These are phyloP conservation scores for Lactuca saligna DNA, from an alignment of 129 eudicot species.

Conservation along the genomic window DNA sequence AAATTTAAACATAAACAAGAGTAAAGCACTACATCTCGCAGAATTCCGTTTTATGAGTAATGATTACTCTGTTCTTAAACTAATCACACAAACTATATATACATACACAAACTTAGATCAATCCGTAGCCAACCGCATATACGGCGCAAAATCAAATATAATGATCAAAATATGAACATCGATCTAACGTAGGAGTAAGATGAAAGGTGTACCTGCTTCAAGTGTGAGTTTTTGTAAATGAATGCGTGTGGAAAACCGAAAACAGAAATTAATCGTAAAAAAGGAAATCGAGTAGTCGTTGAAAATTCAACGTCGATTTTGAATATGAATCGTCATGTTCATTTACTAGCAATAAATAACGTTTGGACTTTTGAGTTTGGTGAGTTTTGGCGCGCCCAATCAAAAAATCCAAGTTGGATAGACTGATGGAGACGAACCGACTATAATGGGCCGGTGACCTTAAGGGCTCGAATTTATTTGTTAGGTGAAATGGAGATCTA, in stretches of 20 bases:
- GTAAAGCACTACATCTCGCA: not conserved
- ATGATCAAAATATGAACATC: not conserved
- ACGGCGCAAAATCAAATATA: not conserved
- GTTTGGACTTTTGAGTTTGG: not conserved
- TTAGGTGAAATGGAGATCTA: no score
- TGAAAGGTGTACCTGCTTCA: not conserved
- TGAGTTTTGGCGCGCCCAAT: not conserved
- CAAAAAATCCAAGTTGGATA: no score
- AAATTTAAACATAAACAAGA: not conserved
- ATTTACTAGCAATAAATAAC: not conserved
- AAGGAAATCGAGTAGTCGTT: not conserved
- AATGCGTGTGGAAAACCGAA: not conserved
- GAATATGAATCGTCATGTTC: not conserved
- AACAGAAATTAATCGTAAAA: not conserved
- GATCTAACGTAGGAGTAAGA: not conserved
- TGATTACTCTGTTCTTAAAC: no score
- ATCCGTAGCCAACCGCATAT: not conserved
- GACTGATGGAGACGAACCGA: no score
- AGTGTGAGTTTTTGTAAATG: no score
- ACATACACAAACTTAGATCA: not conserved
- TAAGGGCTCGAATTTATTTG: no score
- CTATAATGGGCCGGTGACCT: no score
- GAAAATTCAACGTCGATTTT: not conserved
- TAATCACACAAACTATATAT: no score
- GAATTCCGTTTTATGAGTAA: not conserved